Evolutionary conservation across 2,329 filamentous ascomycete species (phyloP), one percentile per base, ranked within the genome.

Genomic region (Cadophora malorum): DNA sequence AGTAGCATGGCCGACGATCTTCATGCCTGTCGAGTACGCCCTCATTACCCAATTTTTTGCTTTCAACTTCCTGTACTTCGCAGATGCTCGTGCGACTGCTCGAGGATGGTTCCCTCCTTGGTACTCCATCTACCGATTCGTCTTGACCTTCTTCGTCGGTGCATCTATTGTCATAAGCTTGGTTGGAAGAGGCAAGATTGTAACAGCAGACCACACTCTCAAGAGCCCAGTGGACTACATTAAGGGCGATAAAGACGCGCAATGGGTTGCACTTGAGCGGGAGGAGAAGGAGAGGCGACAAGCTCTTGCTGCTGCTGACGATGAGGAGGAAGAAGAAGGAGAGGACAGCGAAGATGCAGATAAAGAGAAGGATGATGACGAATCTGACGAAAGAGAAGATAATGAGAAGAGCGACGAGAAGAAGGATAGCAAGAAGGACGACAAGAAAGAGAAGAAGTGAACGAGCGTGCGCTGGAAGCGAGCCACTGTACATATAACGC

Each of bases 41-140:
- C 83, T 97, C 61, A 96, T 94, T 65, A 85, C 88, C 3, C 94
- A 97, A 78, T 97, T 97, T 82, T 79, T 90, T 64, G 90, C 92
- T 47, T 97, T 97, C 80, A 91, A 90, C 66, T 89, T 89, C 73
- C 86, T 97, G 69, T 97, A 97, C 83, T 95, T 95, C 78, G 89
- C 89, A 68, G 94, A 97, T 77, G 84, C 91, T 8, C 86, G 89
- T 33, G 93, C 93, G 16, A 86, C 90, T 9, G 85, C 86, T 63
- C 83, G 84, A 50, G 94, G 94, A 72, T 96, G 92, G 90, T 90
- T 91, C 2, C 94, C 94, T 28, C 78, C 84, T 47, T 97, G 94
- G 94, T 97, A 97, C 79, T 86, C 85, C 68, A 91, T 90, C 61
- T 97, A 97, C 83, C 92, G 95, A 41, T 97, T 97, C 80, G 90